Conservation (phyloP, 73 alveolate species). For the Loxodes magnus region DNA sequence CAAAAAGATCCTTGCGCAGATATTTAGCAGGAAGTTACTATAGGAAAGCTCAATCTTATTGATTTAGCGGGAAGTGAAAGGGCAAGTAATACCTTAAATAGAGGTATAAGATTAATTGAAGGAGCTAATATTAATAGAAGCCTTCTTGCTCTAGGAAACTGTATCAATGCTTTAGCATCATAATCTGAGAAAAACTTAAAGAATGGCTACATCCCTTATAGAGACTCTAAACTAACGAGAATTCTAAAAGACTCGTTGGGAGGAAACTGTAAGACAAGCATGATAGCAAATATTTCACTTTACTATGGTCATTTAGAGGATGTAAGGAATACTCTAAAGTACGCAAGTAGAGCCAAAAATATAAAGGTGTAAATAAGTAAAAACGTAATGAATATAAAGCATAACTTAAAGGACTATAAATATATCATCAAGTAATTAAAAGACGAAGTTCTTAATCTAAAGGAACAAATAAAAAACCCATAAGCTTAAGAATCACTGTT, state of each 20-base stretch:
- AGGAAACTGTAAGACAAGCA: slow-evolving; percentile 98
- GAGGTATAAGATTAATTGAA: slow-evolving; percentile 85
- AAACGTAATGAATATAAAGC: slow-evolving; percentile 88
- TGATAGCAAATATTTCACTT: slow-evolving; percentile 98
- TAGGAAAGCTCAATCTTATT: slow-evolving; percentile 56
- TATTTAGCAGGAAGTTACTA: slow-evolving; percentile 9
- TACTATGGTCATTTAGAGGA: slow-evolving; percentile 39
- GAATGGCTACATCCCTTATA: slow-evolving; percentile 73
- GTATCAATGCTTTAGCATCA: slow-evolving; percentile 94
- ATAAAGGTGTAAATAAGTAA: slow-evolving; percentile 86
- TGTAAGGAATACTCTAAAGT: slow-evolving; percentile 96
- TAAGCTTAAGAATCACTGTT: too few species aligned
- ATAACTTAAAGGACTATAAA: slow-evolving; percentile 94
- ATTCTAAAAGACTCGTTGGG: slow-evolving; percentile 94
- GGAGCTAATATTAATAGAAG: slow-evolving; percentile 95
- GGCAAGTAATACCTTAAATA: slow-evolving; percentile 66
- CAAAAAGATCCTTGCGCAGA: not conserved
- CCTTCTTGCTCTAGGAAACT: slow-evolving; percentile 92
- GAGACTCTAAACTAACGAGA: slow-evolving; percentile 97
- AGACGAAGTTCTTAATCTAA: not conserved
- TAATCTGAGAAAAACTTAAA: slow-evolving; percentile 55
- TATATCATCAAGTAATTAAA: slow-evolving; percentile 57
- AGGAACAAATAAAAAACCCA: not conserved
- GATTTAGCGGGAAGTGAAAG: slow-evolving; percentile 98
- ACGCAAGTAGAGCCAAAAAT: slow-evolving; percentile 99